Evolutionary conservation across 768 basidiomycete species (phyloP), one percentile per base, ranked within the genome.

Genomic region (Rubroboletus pulcherrimus): DNA sequence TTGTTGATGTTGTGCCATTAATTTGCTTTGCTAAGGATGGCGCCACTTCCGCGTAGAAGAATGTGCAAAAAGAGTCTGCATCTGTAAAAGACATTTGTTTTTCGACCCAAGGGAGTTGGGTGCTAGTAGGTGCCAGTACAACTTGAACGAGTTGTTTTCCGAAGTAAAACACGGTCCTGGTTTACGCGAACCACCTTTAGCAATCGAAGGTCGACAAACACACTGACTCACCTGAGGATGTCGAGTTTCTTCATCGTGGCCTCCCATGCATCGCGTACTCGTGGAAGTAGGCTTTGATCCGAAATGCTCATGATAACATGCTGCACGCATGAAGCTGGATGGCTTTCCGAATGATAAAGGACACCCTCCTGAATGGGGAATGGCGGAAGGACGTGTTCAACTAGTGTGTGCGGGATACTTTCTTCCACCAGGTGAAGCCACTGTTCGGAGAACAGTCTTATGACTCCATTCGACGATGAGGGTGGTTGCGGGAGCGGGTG

Each of bases 361-460:
- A 80, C 74, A 21, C 79, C 79, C 63, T 78, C 78, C 55, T 80
- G 79, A 14, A 79, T 68, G 19, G 78, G 68, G 50, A 79, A 77
- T 30, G 79, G 68, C 19, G 79, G 78, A 24, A 78, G 75, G 51
- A 72, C 58, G 12, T 46, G 52, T 35, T 43, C 57, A 9, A 69
- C 43, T 15, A 48, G 53, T 6, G 50, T 12, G 12, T 41, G 51
- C 2, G 57, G 47, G 14, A 56, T 12, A 33, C 42, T 51, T 42
- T 58, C 41, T 44, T 49, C 17, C 5, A 52, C 58, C 40, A 57
- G 53, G 12, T 43, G 53, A 34, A 57, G 45, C 65, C 65, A 66
- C 21, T 52, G 30, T 19, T 63, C 53, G 14, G 58, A 68, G 48
- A 66, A 68, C 17, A 29, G 34, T 38, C 48, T 39, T 15, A 66